Base-by-base conservation (phyloP, 169 alveolate species). In the Theileria parva region DNA sequence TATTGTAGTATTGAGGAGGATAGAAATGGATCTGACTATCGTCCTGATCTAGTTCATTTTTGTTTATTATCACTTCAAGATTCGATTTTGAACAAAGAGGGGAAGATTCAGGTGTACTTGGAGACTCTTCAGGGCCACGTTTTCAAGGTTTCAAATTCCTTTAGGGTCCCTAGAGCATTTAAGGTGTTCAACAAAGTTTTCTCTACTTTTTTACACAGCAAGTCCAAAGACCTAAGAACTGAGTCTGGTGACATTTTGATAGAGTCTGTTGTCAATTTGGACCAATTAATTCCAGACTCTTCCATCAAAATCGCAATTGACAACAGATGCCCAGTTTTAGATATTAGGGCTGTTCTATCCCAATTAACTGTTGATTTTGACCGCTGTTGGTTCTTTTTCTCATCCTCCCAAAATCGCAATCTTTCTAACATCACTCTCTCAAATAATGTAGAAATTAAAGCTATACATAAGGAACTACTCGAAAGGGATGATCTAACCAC, bases 141-240 rank as follows among this genome's bases (percentile, higher is more conserved):
- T 32, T 81, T 77, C 61, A 83, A 78, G 60, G 80, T 91, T 9
- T 81, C 88, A 63, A 86, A 88, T 1, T 80, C 57, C 51, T 91
- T 91, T 78, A 87, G 95, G 23, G 87, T 91, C 13, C 95, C 95
- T 9, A 64, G 95, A 30, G 87, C 91, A 51, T 91, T 80, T 78
- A 84, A 86, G 68, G 80, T 91, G 60, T 91, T 91, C 86, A 87
- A 87, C 79, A 91, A 91, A 83, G 93, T 91, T 39, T 84, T 91
- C 75, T 71, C 86, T 13, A 73, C 72, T 74, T 85, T 61, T 37
- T 69, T 85, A 34, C 76, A 71, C 32, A 67, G 86, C 17, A 74
- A 79, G 23, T 72, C 86, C 57, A 57, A 70, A 30, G 57, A 63
- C 53, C 79, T 85, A 50, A 73, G 67, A 13, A 76, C 87, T 44